These are phyloP conservation scores for Camellia granthamiana DNA, from an alignment of 148 eudicot genomes.

Conservation along the genomic window DNA sequence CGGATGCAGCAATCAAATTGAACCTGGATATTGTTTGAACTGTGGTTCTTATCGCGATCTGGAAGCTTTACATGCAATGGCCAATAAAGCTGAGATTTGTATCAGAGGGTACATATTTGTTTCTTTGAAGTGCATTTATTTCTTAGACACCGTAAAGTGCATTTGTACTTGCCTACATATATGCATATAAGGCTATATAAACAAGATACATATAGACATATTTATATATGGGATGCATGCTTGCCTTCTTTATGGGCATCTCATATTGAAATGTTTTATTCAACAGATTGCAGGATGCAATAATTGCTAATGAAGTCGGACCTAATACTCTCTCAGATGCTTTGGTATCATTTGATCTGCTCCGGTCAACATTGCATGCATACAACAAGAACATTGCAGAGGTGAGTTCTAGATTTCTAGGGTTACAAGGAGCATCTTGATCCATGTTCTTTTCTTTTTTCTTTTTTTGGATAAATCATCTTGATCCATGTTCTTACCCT, in stretches of 20 bases:
- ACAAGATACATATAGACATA: not conserved
- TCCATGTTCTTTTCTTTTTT: not conserved
- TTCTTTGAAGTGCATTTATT: not conserved
- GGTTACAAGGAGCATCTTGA: not conserved
- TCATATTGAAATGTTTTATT: slow-evolving; percentile 16
- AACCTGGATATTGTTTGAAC: slow-evolving; percentile 62
- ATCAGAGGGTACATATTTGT: slow-evolving; percentile 43
- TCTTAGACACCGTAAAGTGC: not conserved
- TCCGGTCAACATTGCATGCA: slow-evolving; percentile 55
- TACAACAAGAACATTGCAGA: slow-evolving; percentile 83
- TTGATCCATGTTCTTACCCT: not conserved
- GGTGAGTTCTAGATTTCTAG: slow-evolving; percentile 38
- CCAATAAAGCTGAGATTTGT: slow-evolving; percentile 38
- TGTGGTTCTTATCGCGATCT: slow-evolving; percentile 62
- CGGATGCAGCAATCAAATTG: slow-evolving; percentile 20
- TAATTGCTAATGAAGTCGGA: slow-evolving; percentile 35
- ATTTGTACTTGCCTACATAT: not conserved
- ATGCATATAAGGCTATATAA: not conserved
- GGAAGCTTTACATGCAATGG: slow-evolving; percentile 35
- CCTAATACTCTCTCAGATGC: slow-evolving; percentile 42
- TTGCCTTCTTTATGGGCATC: not conserved
- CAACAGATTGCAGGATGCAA: slow-evolving; percentile 54
- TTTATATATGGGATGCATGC: not conserved
- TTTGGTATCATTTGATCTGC: slow-evolving; percentile 43
- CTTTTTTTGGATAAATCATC: too few species aligned